Conservation (phyloP, 345 rosid species). For the Boechera divaricarpa region DNA sequence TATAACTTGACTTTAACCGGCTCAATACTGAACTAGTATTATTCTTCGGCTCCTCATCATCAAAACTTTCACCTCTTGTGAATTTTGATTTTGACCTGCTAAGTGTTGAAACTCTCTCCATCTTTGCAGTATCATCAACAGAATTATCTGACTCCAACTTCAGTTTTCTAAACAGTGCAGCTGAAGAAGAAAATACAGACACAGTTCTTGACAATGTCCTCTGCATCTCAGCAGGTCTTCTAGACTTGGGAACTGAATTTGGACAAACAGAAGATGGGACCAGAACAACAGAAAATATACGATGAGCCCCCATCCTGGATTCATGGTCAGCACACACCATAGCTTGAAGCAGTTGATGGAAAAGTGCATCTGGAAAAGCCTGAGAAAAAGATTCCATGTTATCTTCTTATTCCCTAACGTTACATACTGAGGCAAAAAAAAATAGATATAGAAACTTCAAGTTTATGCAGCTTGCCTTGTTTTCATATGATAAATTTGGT, state of each 20-base stretch:
- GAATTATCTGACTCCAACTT: constrained; percentile 49
- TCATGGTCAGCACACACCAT: constrained; percentile 71
- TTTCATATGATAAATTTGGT: constrained; percentile 68
- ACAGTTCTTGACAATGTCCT: constrained; percentile 71
- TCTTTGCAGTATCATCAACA: constrained; percentile 45
- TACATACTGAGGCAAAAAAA: not conserved
- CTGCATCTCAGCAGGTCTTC: constrained; percentile 53
- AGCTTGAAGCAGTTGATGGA: constrained; percentile 70
- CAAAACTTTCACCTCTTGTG: constrained; percentile 42
- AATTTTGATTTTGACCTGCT: constrained; percentile 52
- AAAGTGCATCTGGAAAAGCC: constrained; percentile 78
- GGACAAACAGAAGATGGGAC: constrained; percentile 77
- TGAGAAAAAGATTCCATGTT: constrained; percentile 36
- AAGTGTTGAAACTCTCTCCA: constrained; percentile 50
- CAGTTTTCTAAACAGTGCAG: constrained; percentile 69
- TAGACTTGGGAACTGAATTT: constrained; percentile 46
- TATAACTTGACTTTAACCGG: constrained; percentile 62
- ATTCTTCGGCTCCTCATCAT: constrained; percentile 38
- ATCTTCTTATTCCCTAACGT: constrained; percentile 25
- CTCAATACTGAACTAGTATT: constrained; percentile 52
- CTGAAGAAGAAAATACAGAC: constrained; percentile 78
- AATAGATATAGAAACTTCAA: constrained; percentile 19
- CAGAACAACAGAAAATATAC: constrained; percentile 70
- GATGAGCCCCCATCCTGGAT: constrained; percentile 72
- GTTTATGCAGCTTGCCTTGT: constrained; percentile 54